These are phyloP conservation scores for Fusarium tjaetaba DNA, from an alignment of 2,329 filamentous ascomycete genomes.

Conservation along the genomic window DNA sequence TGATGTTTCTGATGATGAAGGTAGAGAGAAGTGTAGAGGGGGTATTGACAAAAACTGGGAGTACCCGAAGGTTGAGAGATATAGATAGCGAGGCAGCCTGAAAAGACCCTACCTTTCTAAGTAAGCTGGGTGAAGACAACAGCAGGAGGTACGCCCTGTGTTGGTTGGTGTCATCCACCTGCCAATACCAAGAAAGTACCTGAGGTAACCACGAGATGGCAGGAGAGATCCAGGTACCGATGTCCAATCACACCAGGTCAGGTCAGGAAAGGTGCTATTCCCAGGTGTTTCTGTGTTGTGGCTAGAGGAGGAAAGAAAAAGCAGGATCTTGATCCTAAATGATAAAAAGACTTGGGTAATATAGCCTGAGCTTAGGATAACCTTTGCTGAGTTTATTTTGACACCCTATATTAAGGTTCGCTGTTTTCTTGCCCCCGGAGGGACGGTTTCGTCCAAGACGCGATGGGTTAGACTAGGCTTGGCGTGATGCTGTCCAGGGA, in stretches of 20 bases:
- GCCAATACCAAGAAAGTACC: constrained; percentile 13
- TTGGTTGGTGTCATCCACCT: constrained; percentile 1
- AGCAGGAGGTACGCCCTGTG: constrained; percentile 2
- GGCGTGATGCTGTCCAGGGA: constrained; percentile 23
- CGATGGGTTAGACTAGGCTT: constrained; percentile 26
- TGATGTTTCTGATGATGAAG: neutral
- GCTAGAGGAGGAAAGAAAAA: too few species aligned
- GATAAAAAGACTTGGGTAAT: too few species aligned
- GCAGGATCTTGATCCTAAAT: too few species aligned
- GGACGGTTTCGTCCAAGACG: constrained; percentile 31
- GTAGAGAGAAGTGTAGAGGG: neutral
- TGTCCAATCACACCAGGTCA: constrained; percentile 16
- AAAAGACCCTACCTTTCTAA: neutral
- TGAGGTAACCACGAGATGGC: constrained; percentile 1
- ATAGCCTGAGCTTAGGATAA: too few species aligned
- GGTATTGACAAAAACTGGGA: neutral
- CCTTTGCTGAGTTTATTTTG: too few species aligned
- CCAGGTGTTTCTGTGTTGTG: constrained; percentile 19
- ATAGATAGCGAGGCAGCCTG: neutral
- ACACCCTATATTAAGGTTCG: too few species aligned
- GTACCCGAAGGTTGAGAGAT: neutral
- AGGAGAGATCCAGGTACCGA: constrained; percentile 19
- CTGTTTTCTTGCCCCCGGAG: too few species aligned
- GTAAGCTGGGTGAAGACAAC: neutral
- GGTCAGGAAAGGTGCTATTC: constrained; percentile 26